phyloP scores from a whole-genome alignment of 768 basidiomycete species.

The Lactarius hengduanensis region DNA sequence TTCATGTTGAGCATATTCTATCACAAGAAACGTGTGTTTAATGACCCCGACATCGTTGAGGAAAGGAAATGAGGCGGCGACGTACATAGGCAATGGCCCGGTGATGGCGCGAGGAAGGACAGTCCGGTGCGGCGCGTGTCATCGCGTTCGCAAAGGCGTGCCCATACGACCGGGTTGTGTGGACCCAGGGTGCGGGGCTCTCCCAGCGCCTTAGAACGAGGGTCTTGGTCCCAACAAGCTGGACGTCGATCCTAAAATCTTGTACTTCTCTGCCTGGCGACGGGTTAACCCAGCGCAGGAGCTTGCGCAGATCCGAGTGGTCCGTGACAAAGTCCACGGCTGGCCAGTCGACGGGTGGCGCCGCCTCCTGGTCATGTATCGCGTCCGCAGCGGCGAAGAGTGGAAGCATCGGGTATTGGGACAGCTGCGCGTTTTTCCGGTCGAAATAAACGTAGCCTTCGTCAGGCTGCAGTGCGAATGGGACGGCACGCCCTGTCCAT shows the following conservation, averaged over 20 bases:
- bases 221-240: slow-evolving; percentile 57
- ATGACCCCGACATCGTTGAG: not conserved
- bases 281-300: slow-evolving; percentile 52
- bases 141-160: slow-evolving; percentile 59
- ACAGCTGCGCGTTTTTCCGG: slow-evolving; percentile 53
- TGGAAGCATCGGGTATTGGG: slow-evolving; percentile 46
- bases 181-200: slow-evolving; percentile 36
- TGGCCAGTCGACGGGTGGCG: slow-evolving; percentile 37
- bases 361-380: slow-evolving; percentile 27
- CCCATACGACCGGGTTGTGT: slow-evolving; percentile 46
- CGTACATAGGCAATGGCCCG: slow-evolving; percentile 63
- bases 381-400: slow-evolving; percentile 59
- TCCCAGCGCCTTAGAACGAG: slow-evolving; percentile 63
- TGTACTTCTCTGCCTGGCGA: slow-evolving; percentile 33
- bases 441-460: slow-evolving; percentile 50
- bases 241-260: slow-evolving; percentile 69
- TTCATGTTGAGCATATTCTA: slow-evolving; percentile 60
- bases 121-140: slow-evolving; percentile 47
- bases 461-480: slow-evolving; percentile 57
- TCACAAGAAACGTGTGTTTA: not conserved
- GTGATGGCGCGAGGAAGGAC: slow-evolving; percentile 57
- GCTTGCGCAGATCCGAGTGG: slow-evolving; percentile 62
- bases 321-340: slow-evolving; percentile 53
- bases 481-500: slow-evolving; percentile 51
- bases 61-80: not conserved